phyloP scores from a whole-genome alignment of 1,139 yeast species.

The Kodamaea ohmeri region DNA sequence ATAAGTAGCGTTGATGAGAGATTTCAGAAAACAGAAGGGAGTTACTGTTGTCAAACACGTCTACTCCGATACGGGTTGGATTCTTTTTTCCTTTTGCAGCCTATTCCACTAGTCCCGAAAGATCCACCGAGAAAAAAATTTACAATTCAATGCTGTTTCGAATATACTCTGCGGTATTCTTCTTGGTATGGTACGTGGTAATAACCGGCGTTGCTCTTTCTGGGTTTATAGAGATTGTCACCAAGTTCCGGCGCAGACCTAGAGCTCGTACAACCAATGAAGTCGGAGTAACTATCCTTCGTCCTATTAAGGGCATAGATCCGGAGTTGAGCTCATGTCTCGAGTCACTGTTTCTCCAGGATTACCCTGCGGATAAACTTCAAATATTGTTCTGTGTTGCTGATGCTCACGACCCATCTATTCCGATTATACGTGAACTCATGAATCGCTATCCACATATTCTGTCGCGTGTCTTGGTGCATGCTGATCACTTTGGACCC shows the following conservation, averaged over 20 bases:
- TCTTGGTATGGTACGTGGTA: conserved; percentile 43
- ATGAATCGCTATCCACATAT: conserved; percentile 54
- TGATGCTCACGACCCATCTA: conserved; percentile 58
- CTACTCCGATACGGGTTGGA: too few relatives aligned
- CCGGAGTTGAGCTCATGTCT: conserved; percentile 70
- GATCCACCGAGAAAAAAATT: conserved; percentile 6
- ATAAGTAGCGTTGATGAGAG: too few relatives aligned
- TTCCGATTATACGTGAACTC: conserved; percentile 53
- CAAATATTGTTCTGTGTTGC: conserved; percentile 80
- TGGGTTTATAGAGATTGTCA: conserved; percentile 48
- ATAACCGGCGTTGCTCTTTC: conserved; percentile 42
- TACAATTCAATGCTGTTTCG: conserved; percentile 11
- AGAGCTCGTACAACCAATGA: conserved; percentile 10
- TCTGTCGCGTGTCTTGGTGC: conserved; percentile 58
- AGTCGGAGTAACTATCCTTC: conserved; percentile 74
- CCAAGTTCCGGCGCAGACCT: conserved; percentile 33
- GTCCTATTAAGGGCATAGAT: conserved; percentile 86
- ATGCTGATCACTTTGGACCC: conserved; percentile 64
- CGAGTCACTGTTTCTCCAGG: conserved; percentile 64
- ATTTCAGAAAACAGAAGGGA: too few relatives aligned
- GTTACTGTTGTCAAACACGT: too few relatives aligned
- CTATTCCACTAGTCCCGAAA: conserved; percentile 1
- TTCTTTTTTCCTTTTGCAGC: neutral
- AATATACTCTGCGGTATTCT: conserved; percentile 16
- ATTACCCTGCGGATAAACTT: conserved; percentile 55